Evolutionary conservation across 192 early-diverging fungal species (phyloP).

Genomic region (Phlyctochytrium planicorne): DNA sequence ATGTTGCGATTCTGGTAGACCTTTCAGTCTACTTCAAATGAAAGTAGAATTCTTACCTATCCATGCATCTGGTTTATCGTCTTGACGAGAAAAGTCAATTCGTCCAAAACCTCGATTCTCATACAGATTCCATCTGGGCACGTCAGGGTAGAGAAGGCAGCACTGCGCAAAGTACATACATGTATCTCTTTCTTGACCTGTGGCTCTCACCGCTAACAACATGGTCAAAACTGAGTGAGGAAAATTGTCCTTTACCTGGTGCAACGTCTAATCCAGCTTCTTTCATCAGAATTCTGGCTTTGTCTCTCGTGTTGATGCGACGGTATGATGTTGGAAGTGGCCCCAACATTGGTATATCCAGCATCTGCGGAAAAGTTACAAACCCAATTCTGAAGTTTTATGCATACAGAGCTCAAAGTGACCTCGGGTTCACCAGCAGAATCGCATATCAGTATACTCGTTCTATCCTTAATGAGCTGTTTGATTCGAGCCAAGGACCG

Average conservation of each 20-base stretch:
- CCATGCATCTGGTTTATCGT: not conserved
- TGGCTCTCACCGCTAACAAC: not conserved
- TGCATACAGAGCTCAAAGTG: slow-evolving; percentile 21
- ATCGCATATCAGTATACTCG: slow-evolving; percentile 20
- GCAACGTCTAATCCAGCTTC: slow-evolving; percentile 26
- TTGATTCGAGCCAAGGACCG: slow-evolving; percentile 18
- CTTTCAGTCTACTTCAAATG: too few species aligned
- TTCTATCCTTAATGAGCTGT: slow-evolving; percentile 8
- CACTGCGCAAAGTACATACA: not conserved
- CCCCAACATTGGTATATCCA: slow-evolving; percentile 20
- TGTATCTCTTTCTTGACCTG: slow-evolving; percentile 1
- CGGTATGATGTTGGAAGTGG: slow-evolving; percentile 12
- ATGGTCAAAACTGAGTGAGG: not conserved
- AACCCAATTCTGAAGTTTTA: not conserved
- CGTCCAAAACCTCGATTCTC: not conserved
- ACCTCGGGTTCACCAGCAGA: slow-evolving; percentile 19
- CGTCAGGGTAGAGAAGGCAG: not conserved
- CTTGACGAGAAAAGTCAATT: not conserved
- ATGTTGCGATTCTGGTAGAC: too few species aligned
- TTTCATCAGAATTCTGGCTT: slow-evolving; percentile 20
- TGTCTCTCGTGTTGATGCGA: slow-evolving; percentile 22
- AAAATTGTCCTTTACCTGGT: slow-evolving; percentile 19
- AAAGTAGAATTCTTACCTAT: not conserved
- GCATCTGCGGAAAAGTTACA: not conserved
- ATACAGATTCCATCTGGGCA: not conserved